A percentile compares a stretch with the other conserved stretches of the same genome.
Evolutionary conservation across 495 filamentous ascomycete genomes (phyloP).

Genomic region (Aspergillus mulundensis): DNA sequence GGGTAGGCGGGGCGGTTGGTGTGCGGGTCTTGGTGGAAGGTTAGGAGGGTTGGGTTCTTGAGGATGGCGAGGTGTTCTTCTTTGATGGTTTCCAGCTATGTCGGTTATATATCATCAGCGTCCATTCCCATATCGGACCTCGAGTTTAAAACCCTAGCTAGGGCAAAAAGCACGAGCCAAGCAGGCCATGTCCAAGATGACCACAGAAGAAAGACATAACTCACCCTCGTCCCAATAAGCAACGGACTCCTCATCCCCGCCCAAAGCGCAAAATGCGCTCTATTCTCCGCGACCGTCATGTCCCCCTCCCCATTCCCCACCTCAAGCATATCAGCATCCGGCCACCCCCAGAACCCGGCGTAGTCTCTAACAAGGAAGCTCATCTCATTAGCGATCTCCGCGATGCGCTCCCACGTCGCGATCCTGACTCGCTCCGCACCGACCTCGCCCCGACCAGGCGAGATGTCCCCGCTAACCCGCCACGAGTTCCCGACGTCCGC

Average conservation of each 20-base stretch:
- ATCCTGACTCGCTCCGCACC: neutral
- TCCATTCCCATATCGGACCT: no score
- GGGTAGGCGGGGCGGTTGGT: slow-evolving; percentile 52
- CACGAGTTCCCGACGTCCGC: slow-evolving; percentile 48
- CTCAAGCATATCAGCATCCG: slow-evolving; percentile 68
- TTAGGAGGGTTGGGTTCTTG: slow-evolving; percentile 54
- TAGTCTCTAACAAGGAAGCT: slow-evolving; percentile 41
- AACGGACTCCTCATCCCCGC: slow-evolving; percentile 55
- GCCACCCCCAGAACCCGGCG: slow-evolving; percentile 51
- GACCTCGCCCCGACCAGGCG: slow-evolving; percentile 17
- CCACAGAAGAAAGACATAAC: slow-evolving; percentile 11
- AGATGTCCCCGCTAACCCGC: slow-evolving; percentile 54
- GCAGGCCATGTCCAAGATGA: no score
- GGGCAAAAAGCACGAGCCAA: neutral
- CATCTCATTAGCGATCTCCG: slow-evolving; percentile 38
- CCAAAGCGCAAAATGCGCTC: slow-evolving; percentile 53
- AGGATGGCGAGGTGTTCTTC: slow-evolving; percentile 48
- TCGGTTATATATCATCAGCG: no score
- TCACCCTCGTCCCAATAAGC: slow-evolving; percentile 51
- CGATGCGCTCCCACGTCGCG: slow-evolving; percentile 39
- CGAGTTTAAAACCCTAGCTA: no score
- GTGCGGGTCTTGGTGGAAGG: slow-evolving; percentile 58
- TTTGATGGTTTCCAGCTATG: slow-evolving; percentile 42
- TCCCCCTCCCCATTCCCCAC: slow-evolving; percentile 53
- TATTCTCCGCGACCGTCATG: slow-evolving; percentile 46